Evolutionary conservation across 176 grass and related monocot genomes (phyloP).

Genomic region (Miscanthus lutarioriparius): DNA sequence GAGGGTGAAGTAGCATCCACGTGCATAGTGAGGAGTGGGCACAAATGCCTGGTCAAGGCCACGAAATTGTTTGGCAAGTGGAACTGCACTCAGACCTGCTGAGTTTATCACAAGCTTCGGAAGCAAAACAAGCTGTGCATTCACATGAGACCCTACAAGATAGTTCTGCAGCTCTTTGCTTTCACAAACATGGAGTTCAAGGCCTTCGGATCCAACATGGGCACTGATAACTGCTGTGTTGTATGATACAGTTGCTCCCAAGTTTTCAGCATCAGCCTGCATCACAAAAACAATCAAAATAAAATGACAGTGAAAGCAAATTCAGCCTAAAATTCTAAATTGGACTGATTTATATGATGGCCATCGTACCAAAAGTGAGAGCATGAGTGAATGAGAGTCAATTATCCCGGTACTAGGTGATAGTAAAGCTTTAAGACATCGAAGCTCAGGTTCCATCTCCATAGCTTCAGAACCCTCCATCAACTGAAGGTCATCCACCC

Average conservation of each 20-base stretch:
- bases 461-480: constrained; percentile 60
- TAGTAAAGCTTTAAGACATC: constrained; percentile 73
- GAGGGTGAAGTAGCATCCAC: constrained; percentile 91
- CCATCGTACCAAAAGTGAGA: constrained; percentile 82
- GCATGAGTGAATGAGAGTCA: constrained; percentile 89
- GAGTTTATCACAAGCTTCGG: constrained; percentile 87
- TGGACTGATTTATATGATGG: background rate
- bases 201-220: constrained; percentile 53
- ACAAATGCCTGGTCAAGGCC: constrained; percentile 58
- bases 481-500: constrained; percentile 77
- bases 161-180: constrained; percentile 56
- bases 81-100: constrained; percentile 88
- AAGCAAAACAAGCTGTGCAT: constrained; percentile 62
- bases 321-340: background rate
- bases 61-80: constrained; percentile 78
- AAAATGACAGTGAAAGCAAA: background rate
- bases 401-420: constrained; percentile 89
- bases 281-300: constrained; percentile 26
- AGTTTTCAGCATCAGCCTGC: constrained; percentile 87
- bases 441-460: constrained; percentile 86
- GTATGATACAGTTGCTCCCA: constrained; percentile 71
- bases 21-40: constrained; percentile 69
- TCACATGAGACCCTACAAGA: constrained; percentile 33
- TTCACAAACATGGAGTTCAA: constrained; percentile 72
- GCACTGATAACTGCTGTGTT: constrained; percentile 67